A percentile compares a stretch with the other conserved stretches of the same genome.
Conservation (phyloP, 129 eudicot genomes). For the Helianthus tuberosus region DNA sequence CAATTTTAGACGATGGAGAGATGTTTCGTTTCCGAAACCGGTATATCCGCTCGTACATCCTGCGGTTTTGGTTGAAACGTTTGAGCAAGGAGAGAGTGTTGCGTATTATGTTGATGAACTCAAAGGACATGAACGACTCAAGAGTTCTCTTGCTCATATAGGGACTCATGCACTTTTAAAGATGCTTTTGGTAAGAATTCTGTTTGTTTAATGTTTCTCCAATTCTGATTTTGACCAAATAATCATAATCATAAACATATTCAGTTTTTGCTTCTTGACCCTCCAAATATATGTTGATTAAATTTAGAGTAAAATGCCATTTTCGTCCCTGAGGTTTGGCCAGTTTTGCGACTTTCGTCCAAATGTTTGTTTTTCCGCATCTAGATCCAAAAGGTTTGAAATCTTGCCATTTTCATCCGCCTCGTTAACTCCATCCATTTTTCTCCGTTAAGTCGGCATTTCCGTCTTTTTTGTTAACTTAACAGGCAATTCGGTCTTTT, state of each 20-base stretch:
- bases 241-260: not conserved
- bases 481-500: too few relatives aligned
- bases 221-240: not conserved
- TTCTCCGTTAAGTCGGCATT: too few relatives aligned
- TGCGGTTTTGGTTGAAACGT: conserved; percentile 89
- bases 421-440: too few relatives aligned
- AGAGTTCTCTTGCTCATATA: conserved; percentile 84
- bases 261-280: too few relatives aligned
- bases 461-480: too few relatives aligned
- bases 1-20: conserved; percentile 85
- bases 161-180: conserved; percentile 97
- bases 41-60: conserved; percentile 95
- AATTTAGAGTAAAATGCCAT: too few relatives aligned
- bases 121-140: conserved; percentile 71
- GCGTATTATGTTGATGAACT: conserved; percentile 81
- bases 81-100: conserved; percentile 93
- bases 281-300: too few relatives aligned
- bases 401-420: too few relatives aligned
- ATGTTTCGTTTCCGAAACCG: conserved; percentile 93
- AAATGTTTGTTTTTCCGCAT: too few relatives aligned
- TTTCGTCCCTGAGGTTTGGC: too few relatives aligned
- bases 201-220: not conserved
- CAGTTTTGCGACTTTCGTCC: too few relatives aligned
- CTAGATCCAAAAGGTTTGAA: too few relatives aligned
- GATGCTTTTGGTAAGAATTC: conserved; percentile 75